A percentile compares a stretch with the other conserved stretches of the same genome.
phyloP scores from a whole-genome alignment of 2,329 filamentous ascomycete genomes.

The Diaporthe sp. region DNA sequence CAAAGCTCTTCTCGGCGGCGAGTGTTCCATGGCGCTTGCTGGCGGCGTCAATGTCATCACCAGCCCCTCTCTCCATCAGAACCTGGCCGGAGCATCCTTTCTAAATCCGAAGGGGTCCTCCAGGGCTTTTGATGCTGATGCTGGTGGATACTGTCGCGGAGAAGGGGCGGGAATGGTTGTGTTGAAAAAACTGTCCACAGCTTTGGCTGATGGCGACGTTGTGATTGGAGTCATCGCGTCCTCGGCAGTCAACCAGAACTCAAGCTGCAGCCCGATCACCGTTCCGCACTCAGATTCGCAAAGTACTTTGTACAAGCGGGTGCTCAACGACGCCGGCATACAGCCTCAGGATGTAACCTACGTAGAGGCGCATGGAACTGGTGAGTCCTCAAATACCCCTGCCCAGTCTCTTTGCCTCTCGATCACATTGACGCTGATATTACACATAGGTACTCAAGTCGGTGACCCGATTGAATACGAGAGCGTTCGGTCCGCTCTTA shows the following conservation, averaged over 20 bases:
- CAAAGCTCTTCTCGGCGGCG: conserved; percentile 45
- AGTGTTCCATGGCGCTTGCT: conserved; percentile 52
- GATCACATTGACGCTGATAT: neutral
- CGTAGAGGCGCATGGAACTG: conserved; percentile 55
- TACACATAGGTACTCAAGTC: conserved; percentile 50
- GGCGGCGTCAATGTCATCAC: conserved; percentile 58
- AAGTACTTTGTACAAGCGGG: conserved; percentile 47
- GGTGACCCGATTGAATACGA: conserved; percentile 49
- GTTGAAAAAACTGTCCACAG: conserved; percentile 64
- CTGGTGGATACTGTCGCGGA: conserved; percentile 67
- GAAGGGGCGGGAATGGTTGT: conserved; percentile 64
- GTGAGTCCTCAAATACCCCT: conserved; percentile 42
- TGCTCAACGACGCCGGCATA: conserved; percentile 44
- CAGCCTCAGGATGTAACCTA: conserved; percentile 47
- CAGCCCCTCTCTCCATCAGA: conserved; percentile 46
- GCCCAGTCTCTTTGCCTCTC: neutral
- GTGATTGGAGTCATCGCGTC: conserved; percentile 59
- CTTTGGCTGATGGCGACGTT: conserved; percentile 63
- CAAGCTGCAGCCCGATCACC: conserved; percentile 48
- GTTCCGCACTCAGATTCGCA: conserved; percentile 46
- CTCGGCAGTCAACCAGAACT: conserved; percentile 53
- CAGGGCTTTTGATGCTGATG: conserved; percentile 61
- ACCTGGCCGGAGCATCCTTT: conserved; percentile 55
- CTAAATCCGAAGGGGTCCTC: conserved; percentile 59
- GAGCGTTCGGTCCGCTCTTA: conserved; percentile 42